phyloP scores from a whole-genome alignment of 495 filamentous ascomycete genomes.

The Parathielavia hyrcaniae region DNA sequence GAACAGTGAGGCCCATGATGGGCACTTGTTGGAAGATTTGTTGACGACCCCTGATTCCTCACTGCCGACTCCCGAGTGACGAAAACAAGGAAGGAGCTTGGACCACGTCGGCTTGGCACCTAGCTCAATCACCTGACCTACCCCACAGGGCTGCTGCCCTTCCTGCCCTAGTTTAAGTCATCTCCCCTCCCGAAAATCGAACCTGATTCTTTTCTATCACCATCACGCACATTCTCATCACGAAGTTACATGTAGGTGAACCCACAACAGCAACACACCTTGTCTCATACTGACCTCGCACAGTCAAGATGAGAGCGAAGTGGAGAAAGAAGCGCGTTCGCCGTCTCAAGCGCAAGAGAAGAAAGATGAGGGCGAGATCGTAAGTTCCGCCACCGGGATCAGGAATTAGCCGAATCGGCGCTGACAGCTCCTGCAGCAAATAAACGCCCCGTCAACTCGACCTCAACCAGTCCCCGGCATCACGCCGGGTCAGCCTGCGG shows the following conservation, averaged over 20 bases:
- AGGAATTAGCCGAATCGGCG: slow-evolving; percentile 10
- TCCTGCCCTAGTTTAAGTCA: slow-evolving; percentile 29
- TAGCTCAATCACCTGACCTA: slow-evolving; percentile 27
- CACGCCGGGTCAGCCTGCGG: slow-evolving; percentile 16
- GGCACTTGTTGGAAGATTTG: neutral
- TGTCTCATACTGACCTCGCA: slow-evolving; percentile 14
- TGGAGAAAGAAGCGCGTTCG: slow-evolving; percentile 99
- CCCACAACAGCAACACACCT: slow-evolving; percentile 7
- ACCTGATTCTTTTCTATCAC: slow-evolving; percentile 25
- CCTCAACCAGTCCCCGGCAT: slow-evolving; percentile 30
- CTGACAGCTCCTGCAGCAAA: slow-evolving; percentile 52
- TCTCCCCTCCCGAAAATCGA: slow-evolving; percentile 30
- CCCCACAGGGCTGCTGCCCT: slow-evolving; percentile 36
- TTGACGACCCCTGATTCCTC: neutral
- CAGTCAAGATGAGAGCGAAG: slow-evolving; percentile 89
- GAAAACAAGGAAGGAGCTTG: slow-evolving; percentile 17
- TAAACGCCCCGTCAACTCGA: slow-evolving; percentile 52
- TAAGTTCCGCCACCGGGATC: slow-evolving; percentile 44
- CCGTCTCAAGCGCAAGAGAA: slow-evolving; percentile 96
- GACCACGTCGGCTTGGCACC: neutral
- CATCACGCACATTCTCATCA: slow-evolving; percentile 32
- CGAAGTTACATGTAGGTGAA: slow-evolving; percentile 23
- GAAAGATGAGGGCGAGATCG: slow-evolving; percentile 95
- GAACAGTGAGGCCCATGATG: too few species aligned
- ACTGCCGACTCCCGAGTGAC: neutral